Conservation (phyloP, 805 yeast genomes). For the Wickerhamiella parazyma region DNA sequence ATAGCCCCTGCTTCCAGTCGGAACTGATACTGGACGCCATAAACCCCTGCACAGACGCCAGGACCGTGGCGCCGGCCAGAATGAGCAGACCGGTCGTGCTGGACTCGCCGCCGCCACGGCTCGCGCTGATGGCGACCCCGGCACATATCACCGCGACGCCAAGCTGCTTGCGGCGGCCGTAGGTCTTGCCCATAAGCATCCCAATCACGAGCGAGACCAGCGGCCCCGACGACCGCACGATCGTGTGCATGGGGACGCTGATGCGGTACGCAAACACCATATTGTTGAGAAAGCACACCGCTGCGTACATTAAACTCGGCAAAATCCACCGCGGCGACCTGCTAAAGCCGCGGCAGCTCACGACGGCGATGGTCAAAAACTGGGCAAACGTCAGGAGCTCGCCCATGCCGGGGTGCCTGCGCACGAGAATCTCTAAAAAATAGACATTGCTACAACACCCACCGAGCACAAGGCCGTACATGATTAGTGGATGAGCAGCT, state of each 20-base stretch:
- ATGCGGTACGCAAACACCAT: slow-evolving; percentile 42
- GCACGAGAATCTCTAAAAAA: slow-evolving; percentile 43
- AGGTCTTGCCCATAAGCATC: slow-evolving; percentile 33
- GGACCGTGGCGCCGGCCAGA: slow-evolving; percentile 35
- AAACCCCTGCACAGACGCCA: slow-evolving; percentile 46
- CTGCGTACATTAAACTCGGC: slow-evolving; percentile 38
- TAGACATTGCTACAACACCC: slow-evolving; percentile 65
- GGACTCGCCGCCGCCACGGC: slow-evolving; percentile 13
- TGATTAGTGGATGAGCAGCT: neutral
- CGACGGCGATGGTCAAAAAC: slow-evolving; percentile 38
- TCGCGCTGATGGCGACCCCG: slow-evolving; percentile 39
- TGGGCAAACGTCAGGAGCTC: slow-evolving; percentile 43
- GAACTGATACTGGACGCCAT: slow-evolving; percentile 39
- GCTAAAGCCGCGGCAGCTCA: neutral
- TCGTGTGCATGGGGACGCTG: slow-evolving; percentile 54
- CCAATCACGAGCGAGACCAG: slow-evolving; percentile 50
- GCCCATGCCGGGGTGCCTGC: slow-evolving; percentile 29
- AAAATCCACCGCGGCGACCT: slow-evolving; percentile 26
- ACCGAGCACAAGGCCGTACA: slow-evolving; percentile 37
- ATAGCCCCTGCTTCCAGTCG: slow-evolving; percentile 49
- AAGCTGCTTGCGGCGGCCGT: slow-evolving; percentile 33
- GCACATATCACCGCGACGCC: slow-evolving; percentile 39
- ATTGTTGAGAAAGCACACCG: slow-evolving; percentile 42
- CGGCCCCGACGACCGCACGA: slow-evolving; percentile 51
- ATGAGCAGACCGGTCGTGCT: slow-evolving; percentile 29